Evolutionary conservation across 495 filamentous ascomycete genomes (phyloP), one percentile per base, ranked within the genome.

Genomic region (Penicillium ucsense): DNA sequence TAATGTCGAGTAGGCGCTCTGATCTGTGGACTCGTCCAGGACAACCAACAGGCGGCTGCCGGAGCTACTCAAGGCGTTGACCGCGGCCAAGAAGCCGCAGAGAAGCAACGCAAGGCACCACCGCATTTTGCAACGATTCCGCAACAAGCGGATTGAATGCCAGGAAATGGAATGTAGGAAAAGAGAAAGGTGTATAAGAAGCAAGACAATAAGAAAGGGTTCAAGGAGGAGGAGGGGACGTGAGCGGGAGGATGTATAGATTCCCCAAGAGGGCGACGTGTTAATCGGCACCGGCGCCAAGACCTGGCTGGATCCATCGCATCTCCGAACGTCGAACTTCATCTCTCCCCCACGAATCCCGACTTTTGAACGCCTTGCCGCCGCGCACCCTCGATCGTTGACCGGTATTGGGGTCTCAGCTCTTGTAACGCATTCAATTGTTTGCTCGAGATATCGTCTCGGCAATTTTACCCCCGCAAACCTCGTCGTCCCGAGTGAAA

Each of bases 11-110:
- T 92, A 98, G 48, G 72, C 75, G 43, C 74, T 75, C 71, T 88
- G 88, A 56, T 94, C 87, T 34, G 75, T 73, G 46, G 76, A 68
- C 50, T 96, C 88, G 59, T 98, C 92, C 38, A 92, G 64, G 39
- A 97, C 79, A 31, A 92, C 90, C 56, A 97, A 69, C 65, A 98
- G 66, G 63, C 89, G 80, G 65, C 75, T 81, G 41, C 90, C 92
- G 46, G 78, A 82, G 50, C 79, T 84, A 72, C 89, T 94, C 57
- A 88, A 64, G 37, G 88, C 87, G 60, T 84, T 75, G 52, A 82
- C 86, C 35, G 76, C 66, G 59, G 80, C 73, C 55, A 80, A 68
- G 46, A 88, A 74, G 57, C 77, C 67, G 51, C 85, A 67, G 35
- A 85, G 57, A 45, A 89, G 57, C 55, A 88, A 77, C 43, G 82